Evolutionary conservation across 1,284 basidiomycete species (phyloP).

Genomic region (Peniophora sp.): DNA sequence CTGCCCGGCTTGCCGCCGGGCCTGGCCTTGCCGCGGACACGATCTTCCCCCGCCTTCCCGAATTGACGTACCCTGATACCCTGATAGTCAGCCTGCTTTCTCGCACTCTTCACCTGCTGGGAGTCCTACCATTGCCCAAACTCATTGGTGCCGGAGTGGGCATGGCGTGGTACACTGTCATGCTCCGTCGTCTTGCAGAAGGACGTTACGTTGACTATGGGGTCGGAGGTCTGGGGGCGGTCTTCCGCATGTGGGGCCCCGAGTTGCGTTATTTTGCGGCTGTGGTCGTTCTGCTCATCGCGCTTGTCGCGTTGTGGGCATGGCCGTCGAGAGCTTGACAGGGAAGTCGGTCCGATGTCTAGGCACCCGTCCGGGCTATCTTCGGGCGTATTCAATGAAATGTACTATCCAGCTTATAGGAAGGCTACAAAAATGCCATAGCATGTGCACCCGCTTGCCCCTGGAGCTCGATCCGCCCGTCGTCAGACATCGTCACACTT

Average conservation of each 20-base stretch:
- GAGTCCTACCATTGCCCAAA: constrained; percentile 31
- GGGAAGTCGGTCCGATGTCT: not conserved
- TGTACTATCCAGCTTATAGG: no score
- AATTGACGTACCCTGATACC: constrained; percentile 5
- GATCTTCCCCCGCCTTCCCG: constrained; percentile 3
- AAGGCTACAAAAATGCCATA: no score
- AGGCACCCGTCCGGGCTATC: not conserved
- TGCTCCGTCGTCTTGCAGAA: constrained; percentile 40
- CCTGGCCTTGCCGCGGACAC: constrained; percentile 4
- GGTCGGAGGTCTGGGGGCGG: constrained; percentile 26
- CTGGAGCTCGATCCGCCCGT: no score
- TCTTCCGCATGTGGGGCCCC: constrained; percentile 32
- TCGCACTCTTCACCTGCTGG: constrained; percentile 5
- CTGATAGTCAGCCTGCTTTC: not conserved
- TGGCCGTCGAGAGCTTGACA: not conserved
- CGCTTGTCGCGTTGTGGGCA: not conserved
- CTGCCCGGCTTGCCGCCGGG: constrained; percentile 11
- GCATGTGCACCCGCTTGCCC: no score
- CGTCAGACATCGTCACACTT: no score
- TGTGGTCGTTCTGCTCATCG: constrained; percentile 1
- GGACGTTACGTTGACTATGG: constrained; percentile 19
- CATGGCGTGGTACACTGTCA: constrained; percentile 54
- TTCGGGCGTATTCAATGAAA: no score
- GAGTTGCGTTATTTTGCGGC: constrained; percentile 1
- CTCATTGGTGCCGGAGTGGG: constrained; percentile 48